Evolutionary conservation across 208 protist species (phyloP).

Genomic region (Leptomonas seymouri): DNA sequence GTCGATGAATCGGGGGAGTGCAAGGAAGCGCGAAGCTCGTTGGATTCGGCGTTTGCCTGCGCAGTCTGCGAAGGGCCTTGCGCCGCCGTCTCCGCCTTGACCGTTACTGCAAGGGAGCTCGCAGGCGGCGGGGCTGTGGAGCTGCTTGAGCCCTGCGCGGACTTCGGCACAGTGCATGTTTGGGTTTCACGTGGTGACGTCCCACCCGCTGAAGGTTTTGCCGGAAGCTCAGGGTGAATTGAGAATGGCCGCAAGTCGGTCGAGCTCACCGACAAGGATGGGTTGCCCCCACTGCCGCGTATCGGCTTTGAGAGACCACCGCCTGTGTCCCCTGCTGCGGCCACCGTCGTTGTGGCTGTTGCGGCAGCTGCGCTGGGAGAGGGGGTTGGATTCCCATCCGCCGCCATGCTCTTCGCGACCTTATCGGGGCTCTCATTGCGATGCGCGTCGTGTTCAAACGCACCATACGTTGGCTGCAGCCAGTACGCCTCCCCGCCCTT

Average conservation of each 20-base stretch:
- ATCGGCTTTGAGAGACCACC: background rate
- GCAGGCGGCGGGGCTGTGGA: background rate
- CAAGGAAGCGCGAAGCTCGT: too few species aligned
- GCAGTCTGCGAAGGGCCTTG: too few species aligned
- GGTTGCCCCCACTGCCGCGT: background rate
- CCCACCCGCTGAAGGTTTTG: background rate
- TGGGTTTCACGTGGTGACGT: background rate
- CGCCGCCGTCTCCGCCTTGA: too few species aligned
- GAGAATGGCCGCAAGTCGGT: conserved; percentile 18
- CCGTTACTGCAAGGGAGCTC: too few species aligned
- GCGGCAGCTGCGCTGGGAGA: background rate
- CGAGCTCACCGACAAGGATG: conserved; percentile 4
- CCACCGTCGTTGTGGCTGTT: background rate
- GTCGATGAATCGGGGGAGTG: conserved; percentile 4
- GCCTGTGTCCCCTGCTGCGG: background rate
- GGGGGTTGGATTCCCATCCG: background rate
- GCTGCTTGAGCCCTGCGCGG: background rate
- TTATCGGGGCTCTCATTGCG: background rate
- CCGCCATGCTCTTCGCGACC: background rate
- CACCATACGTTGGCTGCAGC: conserved; percentile 66
- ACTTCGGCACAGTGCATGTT: background rate
- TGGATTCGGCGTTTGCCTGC: too few species aligned
- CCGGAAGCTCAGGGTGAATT: conserved; percentile 2
- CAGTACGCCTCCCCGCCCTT: conserved; percentile 95
- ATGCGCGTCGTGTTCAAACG: conserved; percentile 2